Percentiles rank a stretch among this genome's conserved stretches.
phyloP scores from a whole-genome alignment of 2,329 filamentous ascomycete genomes.

The Talaromyces verruculosus region DNA sequence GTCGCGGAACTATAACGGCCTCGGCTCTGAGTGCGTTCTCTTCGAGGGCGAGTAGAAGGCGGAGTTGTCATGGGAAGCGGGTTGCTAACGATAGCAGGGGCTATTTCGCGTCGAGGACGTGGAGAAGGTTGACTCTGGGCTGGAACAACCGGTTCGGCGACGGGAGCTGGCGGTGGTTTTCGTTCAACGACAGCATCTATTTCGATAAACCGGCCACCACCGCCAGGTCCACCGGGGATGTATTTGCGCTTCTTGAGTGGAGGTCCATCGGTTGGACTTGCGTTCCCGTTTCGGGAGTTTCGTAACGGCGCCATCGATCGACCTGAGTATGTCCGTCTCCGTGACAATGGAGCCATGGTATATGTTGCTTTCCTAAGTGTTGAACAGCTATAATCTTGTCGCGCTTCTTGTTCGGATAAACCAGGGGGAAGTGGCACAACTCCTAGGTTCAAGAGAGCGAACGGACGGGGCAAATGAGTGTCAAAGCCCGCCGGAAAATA shows the following conservation, averaged over 20 bases:
- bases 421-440: constrained; percentile 11
- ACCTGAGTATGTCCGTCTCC: constrained; percentile 31
- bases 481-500: not conserved
- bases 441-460: not conserved
- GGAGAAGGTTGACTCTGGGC: constrained; percentile 49
- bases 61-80: constrained; percentile 37
- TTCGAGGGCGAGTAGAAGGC: constrained; percentile 41
- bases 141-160: constrained; percentile 27
- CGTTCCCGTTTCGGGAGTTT: constrained; percentile 31
- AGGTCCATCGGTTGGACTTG: constrained; percentile 52
- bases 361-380: not conserved
- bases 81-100: constrained; percentile 33
- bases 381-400: not conserved
- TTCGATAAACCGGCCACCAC: constrained; percentile 80
- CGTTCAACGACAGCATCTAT: constrained; percentile 59
- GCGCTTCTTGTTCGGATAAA: not conserved
- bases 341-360: constrained; percentile 37
- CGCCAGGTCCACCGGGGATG: constrained; percentile 81
- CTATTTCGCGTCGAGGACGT: constrained; percentile 56
- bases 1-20: constrained; percentile 77
- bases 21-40: constrained; percentile 47
- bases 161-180: constrained; percentile 45
- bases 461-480: not conserved
- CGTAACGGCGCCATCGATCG: constrained; percentile 36
- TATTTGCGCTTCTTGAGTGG: constrained; percentile 73